Base-by-base conservation (phyloP, 2,329 filamentous ascomycete genomes). In the Dendrostoma leiphaemia region DNA sequence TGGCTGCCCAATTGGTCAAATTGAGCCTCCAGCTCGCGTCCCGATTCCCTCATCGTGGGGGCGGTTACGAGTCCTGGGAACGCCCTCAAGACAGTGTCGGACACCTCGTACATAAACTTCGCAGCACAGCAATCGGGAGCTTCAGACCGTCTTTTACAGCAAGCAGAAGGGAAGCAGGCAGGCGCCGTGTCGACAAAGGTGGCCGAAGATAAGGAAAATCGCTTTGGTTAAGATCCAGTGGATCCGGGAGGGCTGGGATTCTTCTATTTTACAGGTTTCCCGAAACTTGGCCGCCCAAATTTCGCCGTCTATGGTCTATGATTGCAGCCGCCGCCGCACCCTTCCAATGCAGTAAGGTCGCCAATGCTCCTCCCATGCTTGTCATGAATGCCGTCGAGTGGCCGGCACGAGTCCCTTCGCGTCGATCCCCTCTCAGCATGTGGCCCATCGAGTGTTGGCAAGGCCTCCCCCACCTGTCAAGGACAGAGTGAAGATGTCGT, bases 261-360 rank as follows among this genome's bases (percentile, higher is more conserved):
- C 37, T 51, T 44, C 57, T 59, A 57, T 57, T 59, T 40, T 57
- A 57, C 53, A 56, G 44, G 44, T 51, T 57, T 54, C 48, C 57
- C 54, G 57, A 57, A 54, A 59, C 54, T 53, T 57, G 53, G 31
- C 35, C 43, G 19, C 51, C 43, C 47, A 57, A 51, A 43, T 53
- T 52, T 50, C 48, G 53, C 54, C 53, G 44, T 59, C 57, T 59
- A 59, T 59, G 56, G 46, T 59, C 54, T 59, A 59, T 59, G 57
- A 40, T 54, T 44, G 44, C n/a, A n/a, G n/a, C 52, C 52, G 56
- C 52, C 45, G 48, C 48, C 49, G 35, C 41, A 46, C 46, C 48
- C 48, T 46, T 52, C 50, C 52, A 45, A 58, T 58, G 56, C 56
- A 55, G 54, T 58, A 54, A 58, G 48, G 44, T 48, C 48, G 41